Evolutionary conservation across 2,329 filamentous ascomycete genomes (phyloP).

Genomic region (Hymenoscyphus scutula): DNA sequence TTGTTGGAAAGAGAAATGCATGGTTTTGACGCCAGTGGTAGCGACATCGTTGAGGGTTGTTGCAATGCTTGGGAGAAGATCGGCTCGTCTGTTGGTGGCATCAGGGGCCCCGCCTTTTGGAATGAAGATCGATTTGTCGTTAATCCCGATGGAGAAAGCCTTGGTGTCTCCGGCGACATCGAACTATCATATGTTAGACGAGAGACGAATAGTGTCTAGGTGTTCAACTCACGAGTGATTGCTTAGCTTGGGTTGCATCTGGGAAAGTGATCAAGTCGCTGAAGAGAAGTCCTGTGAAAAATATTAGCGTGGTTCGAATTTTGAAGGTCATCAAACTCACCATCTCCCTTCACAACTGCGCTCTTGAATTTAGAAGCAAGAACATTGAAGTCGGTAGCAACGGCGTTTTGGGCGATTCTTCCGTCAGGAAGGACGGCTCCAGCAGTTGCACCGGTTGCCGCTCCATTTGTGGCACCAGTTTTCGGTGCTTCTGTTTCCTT

Average conservation of each 20-base stretch:
- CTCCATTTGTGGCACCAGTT: neutral
- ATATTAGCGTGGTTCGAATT: neutral
- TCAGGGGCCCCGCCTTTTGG: conserved; percentile 47
- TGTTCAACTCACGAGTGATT: neutral
- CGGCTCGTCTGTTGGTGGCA: conserved; percentile 57
- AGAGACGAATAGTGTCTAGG: neutral
- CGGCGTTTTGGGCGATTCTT: neutral
- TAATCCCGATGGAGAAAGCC: conserved; percentile 43
- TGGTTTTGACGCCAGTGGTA: conserved; percentile 53
- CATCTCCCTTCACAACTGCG: conserved; percentile 32
- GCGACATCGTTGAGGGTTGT: conserved; percentile 49
- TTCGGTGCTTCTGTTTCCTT: neutral
- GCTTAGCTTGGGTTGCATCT: neutral
- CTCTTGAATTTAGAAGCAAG: conserved; percentile 28
- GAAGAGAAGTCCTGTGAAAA: neutral
- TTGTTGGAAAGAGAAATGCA: conserved; percentile 57
- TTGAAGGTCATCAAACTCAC: conserved; percentile 4
- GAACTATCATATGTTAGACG: conserved; percentile 12
- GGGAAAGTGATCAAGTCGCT: neutral
- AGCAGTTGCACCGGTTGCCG: neutral
- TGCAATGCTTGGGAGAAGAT: conserved; percentile 48
- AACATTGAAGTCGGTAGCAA: conserved; percentile 26
- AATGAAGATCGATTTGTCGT: conserved; percentile 56
- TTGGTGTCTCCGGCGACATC: conserved; percentile 20
- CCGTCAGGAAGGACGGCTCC: neutral